phyloP scores from a whole-genome alignment of 176 grass and related monocot species.

The Aegilops bicornis region DNA sequence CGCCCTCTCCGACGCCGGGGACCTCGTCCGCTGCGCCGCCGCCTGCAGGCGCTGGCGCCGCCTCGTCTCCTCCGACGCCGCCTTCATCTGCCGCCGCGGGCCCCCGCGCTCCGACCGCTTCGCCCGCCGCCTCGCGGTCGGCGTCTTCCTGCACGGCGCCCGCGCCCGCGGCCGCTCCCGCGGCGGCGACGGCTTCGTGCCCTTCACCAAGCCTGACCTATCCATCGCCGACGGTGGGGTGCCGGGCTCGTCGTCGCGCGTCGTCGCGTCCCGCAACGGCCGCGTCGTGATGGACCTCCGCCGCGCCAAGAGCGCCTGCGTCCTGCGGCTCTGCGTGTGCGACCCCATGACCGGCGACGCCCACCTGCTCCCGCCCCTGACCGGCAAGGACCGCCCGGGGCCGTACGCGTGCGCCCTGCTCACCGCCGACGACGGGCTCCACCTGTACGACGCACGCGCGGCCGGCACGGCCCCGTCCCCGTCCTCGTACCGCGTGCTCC shows the following conservation, averaged over 20 bases:
- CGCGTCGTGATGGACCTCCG: conserved; percentile 27
- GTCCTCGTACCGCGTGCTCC: conserved; percentile 10
- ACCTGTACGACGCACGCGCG: not conserved
- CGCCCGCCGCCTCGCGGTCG: conserved; percentile 6
- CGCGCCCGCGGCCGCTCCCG: not conserved
- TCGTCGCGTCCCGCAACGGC: conserved; percentile 35
- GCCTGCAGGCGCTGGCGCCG: conserved; percentile 18
- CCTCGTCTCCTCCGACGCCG: conserved; percentile 36
- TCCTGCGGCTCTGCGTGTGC: conserved; percentile 10
- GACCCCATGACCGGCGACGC: not conserved
- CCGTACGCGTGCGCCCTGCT: conserved; percentile 33
- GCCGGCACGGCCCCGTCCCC: not conserved
- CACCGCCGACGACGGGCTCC: conserved; percentile 24
- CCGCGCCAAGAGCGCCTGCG: not conserved
- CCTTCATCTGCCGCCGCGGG: conserved; percentile 6
- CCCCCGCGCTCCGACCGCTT: conserved; percentile 23
- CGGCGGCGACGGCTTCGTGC: conserved; percentile 1
- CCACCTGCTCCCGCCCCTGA: conserved; percentile 20
- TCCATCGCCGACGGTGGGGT: not conserved
- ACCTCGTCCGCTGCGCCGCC: conserved; percentile 29
- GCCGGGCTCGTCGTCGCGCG: not conserved
- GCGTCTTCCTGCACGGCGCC: not conserved
- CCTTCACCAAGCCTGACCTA: not conserved
- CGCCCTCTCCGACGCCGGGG: not conserved
- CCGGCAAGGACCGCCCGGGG: conserved; percentile 9